A percentile compares a stretch with the other conserved stretches of the same genome.
Conservation (phyloP, 2,329 filamentous ascomycete species). For the Alternaria triticimaculans region DNA sequence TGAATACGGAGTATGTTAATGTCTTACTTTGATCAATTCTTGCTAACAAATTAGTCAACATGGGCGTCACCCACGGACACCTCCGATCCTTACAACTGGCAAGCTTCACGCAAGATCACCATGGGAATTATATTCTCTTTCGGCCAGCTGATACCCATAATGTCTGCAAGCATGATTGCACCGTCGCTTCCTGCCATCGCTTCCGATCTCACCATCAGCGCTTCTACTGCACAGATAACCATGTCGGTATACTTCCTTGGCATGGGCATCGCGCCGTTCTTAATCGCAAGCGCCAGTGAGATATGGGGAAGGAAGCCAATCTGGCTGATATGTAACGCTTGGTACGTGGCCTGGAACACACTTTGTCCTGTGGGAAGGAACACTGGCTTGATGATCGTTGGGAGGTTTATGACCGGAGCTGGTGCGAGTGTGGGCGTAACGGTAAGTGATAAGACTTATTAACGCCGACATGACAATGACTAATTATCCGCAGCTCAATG, state of each 20-base stretch:
- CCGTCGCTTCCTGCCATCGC: conserved; percentile 16
- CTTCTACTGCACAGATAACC: conserved; percentile 14
- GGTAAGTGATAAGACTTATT: neutral
- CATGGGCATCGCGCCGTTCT: conserved; percentile 19
- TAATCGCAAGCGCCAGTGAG: conserved; percentile 14
- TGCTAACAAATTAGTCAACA: neutral
- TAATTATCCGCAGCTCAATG: conserved; percentile 9
- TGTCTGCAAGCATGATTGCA: conserved; percentile 22
- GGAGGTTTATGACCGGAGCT: conserved; percentile 15
- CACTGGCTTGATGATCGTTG: conserved; percentile 16
- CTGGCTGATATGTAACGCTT: conserved; percentile 12
- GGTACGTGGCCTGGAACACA: conserved; percentile 22
- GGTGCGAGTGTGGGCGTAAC: conserved; percentile 21
- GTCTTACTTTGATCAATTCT: neutral
- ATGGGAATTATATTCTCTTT: conserved; percentile 10
- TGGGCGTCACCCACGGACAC: conserved; percentile 22
- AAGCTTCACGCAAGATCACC: conserved; percentile 24
- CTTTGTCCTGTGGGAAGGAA: conserved; percentile 8
- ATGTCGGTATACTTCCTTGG: conserved; percentile 20
- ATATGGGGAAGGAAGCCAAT: conserved; percentile 15
- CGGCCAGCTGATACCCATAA: conserved; percentile 22
- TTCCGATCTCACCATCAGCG: conserved; percentile 13
- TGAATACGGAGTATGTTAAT: neutral
- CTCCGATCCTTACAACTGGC: conserved; percentile 45
- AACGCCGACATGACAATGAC: neutral